These are phyloP conservation scores for Aspergillus bridgeri DNA, from an alignment of 495 filamentous ascomycete species.

Conservation along the genomic window DNA sequence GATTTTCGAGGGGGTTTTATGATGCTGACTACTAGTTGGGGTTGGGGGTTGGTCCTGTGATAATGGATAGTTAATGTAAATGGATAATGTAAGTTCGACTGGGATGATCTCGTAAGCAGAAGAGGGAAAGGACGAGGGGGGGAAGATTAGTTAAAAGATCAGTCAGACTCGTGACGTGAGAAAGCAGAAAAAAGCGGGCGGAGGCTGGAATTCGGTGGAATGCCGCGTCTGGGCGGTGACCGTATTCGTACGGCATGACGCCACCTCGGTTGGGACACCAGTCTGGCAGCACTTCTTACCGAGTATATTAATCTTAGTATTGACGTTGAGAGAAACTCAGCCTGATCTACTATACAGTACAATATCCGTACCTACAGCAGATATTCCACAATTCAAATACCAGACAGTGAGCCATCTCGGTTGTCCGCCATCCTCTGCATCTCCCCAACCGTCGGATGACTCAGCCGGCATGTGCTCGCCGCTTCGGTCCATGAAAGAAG, in stretches of 20 bases:
- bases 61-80: background rate
- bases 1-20: conserved; percentile 15
- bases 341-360: no score
- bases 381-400: background rate
- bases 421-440: no score
- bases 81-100: no score
- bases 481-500: background rate
- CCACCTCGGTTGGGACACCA: background rate
- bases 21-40: conserved; percentile 18
- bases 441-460: background rate
- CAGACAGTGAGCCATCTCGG: background rate
- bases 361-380: no score
- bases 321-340: no score
- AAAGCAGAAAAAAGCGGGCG: background rate
- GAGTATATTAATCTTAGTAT: no score
- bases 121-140: conserved; percentile 3
- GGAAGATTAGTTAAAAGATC: conserved; percentile 4
- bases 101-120: conserved; percentile 33
- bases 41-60: background rate
- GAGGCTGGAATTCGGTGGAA: background rate
- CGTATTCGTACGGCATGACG: background rate
- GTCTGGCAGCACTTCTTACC: background rate
- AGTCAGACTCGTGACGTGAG: background rate
- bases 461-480: background rate
- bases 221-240: background rate